Conservation (phyloP, 1,139 yeast species). For the Eremothecium coryli region DNA sequence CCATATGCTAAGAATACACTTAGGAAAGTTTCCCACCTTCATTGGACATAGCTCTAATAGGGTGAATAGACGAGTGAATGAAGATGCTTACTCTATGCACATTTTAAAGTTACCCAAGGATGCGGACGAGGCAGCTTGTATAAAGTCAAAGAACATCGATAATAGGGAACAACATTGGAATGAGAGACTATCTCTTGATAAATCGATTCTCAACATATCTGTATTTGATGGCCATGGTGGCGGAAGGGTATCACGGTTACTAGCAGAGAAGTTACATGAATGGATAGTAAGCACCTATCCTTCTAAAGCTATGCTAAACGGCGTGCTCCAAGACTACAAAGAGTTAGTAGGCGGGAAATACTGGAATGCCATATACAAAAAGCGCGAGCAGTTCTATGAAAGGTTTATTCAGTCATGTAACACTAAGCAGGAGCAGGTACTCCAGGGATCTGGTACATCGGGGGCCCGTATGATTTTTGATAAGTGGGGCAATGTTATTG, state of each 20-base stretch:
- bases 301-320: constrained; percentile 28
- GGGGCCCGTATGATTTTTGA: constrained; percentile 34
- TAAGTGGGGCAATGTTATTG: constrained; percentile 30
- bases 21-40: constrained; percentile 25
- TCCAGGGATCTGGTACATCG: constrained; percentile 25
- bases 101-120: constrained; percentile 32
- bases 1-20: constrained; percentile 18
- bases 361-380: constrained; percentile 71
- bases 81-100: constrained; percentile 52
- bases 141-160: constrained; percentile 15
- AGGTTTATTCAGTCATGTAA: constrained; percentile 35
- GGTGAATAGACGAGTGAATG: constrained; percentile 69
- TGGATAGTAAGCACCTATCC: constrained; percentile 43
- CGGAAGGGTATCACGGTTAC: constrained; percentile 54
- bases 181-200: constrained; percentile 12
- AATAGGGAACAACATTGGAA: constrained; percentile 14
- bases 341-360: constrained; percentile 62
- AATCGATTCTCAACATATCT: constrained; percentile 51
- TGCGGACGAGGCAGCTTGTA: constrained; percentile 27
- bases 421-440: constrained; percentile 32
- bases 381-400: constrained; percentile 38
- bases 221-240: constrained; percentile 97
- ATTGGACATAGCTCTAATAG: constrained; percentile 74
- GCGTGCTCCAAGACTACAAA: constrained; percentile 42
- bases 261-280: constrained; percentile 45